Conservation (phyloP, 371 early-diverging fungal species). For the Syncephalastrum contaminatum region DNA sequence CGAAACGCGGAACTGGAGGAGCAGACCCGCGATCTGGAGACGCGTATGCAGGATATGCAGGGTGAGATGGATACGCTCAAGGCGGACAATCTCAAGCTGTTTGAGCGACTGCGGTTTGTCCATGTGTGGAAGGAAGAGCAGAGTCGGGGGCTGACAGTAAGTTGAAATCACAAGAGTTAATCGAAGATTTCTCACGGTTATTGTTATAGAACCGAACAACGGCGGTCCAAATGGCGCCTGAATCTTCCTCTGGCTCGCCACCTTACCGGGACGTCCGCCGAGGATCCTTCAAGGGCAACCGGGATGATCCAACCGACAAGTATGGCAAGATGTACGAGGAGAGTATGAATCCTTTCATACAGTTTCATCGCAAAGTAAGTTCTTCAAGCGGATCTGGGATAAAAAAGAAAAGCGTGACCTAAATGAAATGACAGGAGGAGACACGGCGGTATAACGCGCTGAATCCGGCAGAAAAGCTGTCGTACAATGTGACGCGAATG, state of each 20-base stretch:
- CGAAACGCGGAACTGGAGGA: slow-evolving; percentile 83
- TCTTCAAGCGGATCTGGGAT: too few species aligned
- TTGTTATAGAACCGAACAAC: slow-evolving; percentile 16
- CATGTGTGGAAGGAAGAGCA: slow-evolving; percentile 55
- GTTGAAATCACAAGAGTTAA: background rate
- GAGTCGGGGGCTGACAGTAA: slow-evolving; percentile 26
- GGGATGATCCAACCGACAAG: slow-evolving; percentile 58
- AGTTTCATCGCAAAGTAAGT: slow-evolving; percentile 70
- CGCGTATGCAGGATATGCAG: slow-evolving; percentile 63
- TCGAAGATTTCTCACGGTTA: background rate
- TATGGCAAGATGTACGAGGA: slow-evolving; percentile 84
- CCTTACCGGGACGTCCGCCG: slow-evolving; percentile 13
- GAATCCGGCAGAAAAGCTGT: slow-evolving; percentile 76
- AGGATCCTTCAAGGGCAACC: slow-evolving; percentile 9
- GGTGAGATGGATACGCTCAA: slow-evolving; percentile 65
- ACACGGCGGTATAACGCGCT: slow-evolving; percentile 69
- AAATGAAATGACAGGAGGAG: slow-evolving; percentile 54
- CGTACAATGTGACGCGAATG: slow-evolving; percentile 62
- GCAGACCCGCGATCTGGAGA: slow-evolving; percentile 56
- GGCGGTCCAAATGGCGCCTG: slow-evolving; percentile 13
- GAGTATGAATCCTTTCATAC: slow-evolving; percentile 84
- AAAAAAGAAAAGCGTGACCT: background rate
- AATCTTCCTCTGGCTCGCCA: background rate
- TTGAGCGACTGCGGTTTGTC: slow-evolving; percentile 78
- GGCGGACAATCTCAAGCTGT: slow-evolving; percentile 83